Evolutionary conservation across 768 basidiomycete species (phyloP).

Genomic region (Macrolepiota albuminosa): DNA sequence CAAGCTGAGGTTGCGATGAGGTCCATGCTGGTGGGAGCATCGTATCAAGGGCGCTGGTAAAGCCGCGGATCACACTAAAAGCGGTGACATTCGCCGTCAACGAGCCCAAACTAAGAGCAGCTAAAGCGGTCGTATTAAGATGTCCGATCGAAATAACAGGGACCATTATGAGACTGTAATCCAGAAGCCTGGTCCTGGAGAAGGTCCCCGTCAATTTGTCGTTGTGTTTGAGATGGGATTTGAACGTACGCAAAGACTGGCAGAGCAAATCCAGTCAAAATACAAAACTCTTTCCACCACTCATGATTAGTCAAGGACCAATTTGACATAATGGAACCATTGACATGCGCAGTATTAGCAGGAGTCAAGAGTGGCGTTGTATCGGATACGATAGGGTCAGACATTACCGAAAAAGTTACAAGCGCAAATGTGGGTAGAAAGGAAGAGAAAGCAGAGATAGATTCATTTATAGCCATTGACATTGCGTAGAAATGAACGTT

Average conservation of each 20-base stretch:
- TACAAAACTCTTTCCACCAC: constrained; percentile 8
- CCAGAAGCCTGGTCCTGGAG: constrained; percentile 66
- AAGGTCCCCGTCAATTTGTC: background rate
- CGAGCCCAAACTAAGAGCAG: constrained; percentile 69
- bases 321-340: background rate
- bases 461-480: background rate
- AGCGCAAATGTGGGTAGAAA: background rate
- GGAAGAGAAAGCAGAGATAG: background rate
- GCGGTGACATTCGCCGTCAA: constrained; percentile 75
- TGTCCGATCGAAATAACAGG: constrained; percentile 88
- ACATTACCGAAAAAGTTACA: background rate
- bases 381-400: background rate
- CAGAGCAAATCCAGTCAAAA: background rate
- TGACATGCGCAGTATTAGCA: background rate
- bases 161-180: constrained; percentile 81
- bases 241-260: constrained; percentile 7
- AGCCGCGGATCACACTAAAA: constrained; percentile 75
- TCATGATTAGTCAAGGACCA: background rate
- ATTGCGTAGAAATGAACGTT: background rate
- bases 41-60: constrained; percentile 84
- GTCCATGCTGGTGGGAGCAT: constrained; percentile 95
- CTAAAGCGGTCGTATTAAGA: constrained; percentile 81
- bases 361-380: constrained; percentile 1
- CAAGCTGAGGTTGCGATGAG: constrained; percentile 77
- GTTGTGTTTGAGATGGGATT: background rate